Conservation (phyloP, 1,139 yeast species). For the Pichia sp. region DNA sequence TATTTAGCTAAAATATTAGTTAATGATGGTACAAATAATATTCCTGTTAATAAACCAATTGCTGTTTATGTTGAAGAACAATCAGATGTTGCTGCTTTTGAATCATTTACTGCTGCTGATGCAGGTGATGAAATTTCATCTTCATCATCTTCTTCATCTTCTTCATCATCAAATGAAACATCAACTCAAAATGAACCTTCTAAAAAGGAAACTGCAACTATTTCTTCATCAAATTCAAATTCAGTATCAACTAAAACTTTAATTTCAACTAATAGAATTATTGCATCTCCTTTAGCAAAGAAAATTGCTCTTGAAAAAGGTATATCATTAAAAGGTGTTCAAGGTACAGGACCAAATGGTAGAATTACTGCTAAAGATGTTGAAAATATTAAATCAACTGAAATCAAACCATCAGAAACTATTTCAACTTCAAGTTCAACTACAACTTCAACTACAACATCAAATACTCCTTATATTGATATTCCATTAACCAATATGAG, state of each 20-base stretch:
- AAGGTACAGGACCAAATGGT: conserved; percentile 94
- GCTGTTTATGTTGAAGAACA: conserved; percentile 93
- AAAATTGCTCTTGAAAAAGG: conserved; percentile 91
- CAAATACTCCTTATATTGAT: conserved; percentile 66
- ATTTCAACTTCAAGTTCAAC: conserved; percentile 38
- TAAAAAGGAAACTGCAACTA: conserved; percentile 32
- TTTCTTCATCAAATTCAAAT: conserved; percentile 21
- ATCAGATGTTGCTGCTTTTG: conserved; percentile 81
- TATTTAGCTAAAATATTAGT: conserved; percentile 84
- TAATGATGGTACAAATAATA: conserved; percentile 81
- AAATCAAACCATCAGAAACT: conserved; percentile 26
- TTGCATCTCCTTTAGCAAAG: conserved; percentile 96
- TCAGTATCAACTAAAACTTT: conserved; percentile 33
- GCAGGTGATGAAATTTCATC: conserved; percentile 56
- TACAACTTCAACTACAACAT: conserved; percentile 46
- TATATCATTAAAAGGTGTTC: conserved; percentile 72
- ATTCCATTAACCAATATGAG: conserved; percentile 89
- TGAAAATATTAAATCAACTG: conserved; percentile 46
- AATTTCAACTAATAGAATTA: conserved; percentile 53
- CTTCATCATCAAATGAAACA: conserved; percentile 30
- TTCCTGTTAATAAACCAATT: conserved; percentile 91
- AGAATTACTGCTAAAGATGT: conserved; percentile 90
- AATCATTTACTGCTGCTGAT: conserved; percentile 75
- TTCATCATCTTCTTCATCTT: conserved; percentile 37
- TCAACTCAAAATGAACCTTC: conserved; percentile 34